Conservation (phyloP, 345 rosid genomes). For the Citrus australasica region DNA sequence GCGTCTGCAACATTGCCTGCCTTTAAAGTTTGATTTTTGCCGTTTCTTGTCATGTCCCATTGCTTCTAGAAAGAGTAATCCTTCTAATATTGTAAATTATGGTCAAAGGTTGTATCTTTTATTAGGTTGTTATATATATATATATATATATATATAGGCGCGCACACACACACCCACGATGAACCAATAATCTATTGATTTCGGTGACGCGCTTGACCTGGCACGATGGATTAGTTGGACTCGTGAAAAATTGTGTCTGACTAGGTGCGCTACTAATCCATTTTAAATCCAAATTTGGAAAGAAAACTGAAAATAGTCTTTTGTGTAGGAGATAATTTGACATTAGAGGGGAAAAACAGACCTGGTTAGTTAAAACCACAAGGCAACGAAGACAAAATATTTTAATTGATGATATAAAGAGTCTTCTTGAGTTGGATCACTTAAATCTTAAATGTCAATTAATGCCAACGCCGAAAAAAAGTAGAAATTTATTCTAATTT, state of each 20-base stretch:
- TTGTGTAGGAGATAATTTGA: not conserved
- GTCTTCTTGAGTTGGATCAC: not conserved
- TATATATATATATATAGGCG: no score
- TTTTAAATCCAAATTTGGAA: conserved; percentile 4
- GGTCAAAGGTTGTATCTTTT: not conserved
- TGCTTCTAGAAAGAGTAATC: not conserved
- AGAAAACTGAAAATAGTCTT: not conserved
- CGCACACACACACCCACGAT: no score
- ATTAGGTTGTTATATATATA: not conserved
- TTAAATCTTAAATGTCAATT: not conserved
- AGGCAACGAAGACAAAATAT: no score
- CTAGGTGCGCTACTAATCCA: not conserved
- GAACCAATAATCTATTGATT: not conserved
- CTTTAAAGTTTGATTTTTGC: not conserved
- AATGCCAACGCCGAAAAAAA: no score
- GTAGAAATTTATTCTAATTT: no score
- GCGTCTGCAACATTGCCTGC: not conserved
- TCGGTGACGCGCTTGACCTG: not conserved
- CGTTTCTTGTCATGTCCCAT: not conserved
- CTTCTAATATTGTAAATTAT: not conserved
- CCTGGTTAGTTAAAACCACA: no score
- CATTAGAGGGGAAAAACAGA: not conserved
- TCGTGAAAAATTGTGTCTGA: not conserved
- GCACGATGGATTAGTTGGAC: not conserved
- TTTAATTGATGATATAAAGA: not conserved